phyloP scores from a whole-genome alignment of 805 yeast genomes.

The Brettanomyces custersianus region DNA sequence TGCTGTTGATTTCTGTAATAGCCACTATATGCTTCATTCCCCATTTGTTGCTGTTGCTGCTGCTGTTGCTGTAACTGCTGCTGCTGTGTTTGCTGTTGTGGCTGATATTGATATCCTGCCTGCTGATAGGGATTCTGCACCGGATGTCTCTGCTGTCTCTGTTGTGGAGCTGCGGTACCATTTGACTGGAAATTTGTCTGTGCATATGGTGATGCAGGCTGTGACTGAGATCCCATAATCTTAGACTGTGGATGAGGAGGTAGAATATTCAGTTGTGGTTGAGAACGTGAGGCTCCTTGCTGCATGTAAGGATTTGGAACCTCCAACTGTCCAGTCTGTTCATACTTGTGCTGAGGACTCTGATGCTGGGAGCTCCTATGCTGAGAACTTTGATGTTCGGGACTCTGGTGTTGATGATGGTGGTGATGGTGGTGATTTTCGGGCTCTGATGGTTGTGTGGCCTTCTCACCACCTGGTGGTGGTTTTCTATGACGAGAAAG shows the following conservation, averaged over 20 bases:
- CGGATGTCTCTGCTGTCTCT: background rate
- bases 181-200: no score
- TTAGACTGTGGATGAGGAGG: background rate
- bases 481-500: background rate
- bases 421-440: slow-evolving; percentile 5
- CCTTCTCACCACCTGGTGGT: background rate
- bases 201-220: background rate
- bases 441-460: background rate
- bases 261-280: background rate
- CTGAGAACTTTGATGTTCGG: slow-evolving; percentile 11
- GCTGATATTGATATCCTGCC: background rate
- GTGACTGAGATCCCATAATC: no score
- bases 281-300: background rate
- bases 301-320: background rate
- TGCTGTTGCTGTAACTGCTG: background rate
- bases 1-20: no score
- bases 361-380: slow-evolving; percentile 2
- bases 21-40: no score
- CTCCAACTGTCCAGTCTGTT: background rate
- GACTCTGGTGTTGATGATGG: slow-evolving; percentile 5
- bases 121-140: background rate
- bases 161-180: background rate
- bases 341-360: background rate
- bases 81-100: background rate
- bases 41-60: slow-evolving; percentile 1